Conservation (phyloP, 2,329 filamentous ascomycete genomes). For the Pseudogymnoascus sp. region DNA sequence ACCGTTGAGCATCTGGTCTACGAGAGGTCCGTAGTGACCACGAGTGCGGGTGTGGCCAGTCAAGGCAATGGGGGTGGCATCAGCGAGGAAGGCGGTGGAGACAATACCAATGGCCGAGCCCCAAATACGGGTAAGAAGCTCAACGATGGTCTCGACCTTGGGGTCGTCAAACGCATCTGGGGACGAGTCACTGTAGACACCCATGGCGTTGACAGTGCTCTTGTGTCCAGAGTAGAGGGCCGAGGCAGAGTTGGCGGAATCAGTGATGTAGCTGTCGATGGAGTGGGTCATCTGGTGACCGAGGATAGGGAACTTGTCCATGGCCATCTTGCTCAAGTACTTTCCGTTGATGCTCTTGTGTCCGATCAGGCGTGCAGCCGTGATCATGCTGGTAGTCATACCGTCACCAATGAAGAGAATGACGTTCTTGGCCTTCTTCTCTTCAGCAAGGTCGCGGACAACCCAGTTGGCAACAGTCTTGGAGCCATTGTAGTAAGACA, state of each 20-base stretch:
- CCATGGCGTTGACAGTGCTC: slow-evolving; percentile 72
- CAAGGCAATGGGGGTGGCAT: slow-evolving; percentile 73
- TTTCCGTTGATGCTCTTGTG: slow-evolving; percentile 80
- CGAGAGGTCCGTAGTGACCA: slow-evolving; percentile 58
- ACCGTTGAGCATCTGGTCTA: slow-evolving; percentile 69
- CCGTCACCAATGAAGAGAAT: slow-evolving; percentile 74
- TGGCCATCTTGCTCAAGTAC: slow-evolving; percentile 64
- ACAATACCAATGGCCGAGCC: slow-evolving; percentile 55
- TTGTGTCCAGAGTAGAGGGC: slow-evolving; percentile 79
- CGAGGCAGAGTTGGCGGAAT: slow-evolving; percentile 77
- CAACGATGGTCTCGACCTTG: slow-evolving; percentile 76
- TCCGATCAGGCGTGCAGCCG: slow-evolving; percentile 68
- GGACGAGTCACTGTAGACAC: slow-evolving; percentile 70
- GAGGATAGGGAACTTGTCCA: slow-evolving; percentile 78
- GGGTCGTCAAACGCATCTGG: slow-evolving; percentile 68
- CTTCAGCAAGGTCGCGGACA: slow-evolving; percentile 60
- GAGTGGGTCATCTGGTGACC: slow-evolving; percentile 88
- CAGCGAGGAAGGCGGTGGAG: slow-evolving; percentile 71
- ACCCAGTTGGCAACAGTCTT: slow-evolving; percentile 68
- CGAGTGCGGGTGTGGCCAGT: slow-evolving; percentile 65
- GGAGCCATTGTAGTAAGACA: slow-evolving; percentile 65
- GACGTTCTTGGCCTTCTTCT: slow-evolving; percentile 75
- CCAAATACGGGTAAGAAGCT: slow-evolving; percentile 64
- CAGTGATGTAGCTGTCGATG: slow-evolving; percentile 76
- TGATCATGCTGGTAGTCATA: slow-evolving; percentile 71